phyloP scores from a whole-genome alignment of 805 yeast species.

The Candida vartiovaarae region DNA sequence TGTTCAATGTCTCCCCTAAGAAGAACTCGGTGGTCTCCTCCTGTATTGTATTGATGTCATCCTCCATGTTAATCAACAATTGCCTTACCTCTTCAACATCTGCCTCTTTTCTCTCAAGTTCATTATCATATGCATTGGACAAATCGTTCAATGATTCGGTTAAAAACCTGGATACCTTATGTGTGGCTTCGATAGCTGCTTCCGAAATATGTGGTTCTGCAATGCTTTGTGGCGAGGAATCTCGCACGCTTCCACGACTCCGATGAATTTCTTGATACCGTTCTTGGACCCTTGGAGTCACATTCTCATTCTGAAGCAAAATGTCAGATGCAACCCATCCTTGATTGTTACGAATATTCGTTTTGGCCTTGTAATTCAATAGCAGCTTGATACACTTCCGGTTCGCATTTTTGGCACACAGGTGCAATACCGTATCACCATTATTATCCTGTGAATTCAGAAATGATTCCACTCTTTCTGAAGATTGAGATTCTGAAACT shows the following conservation, averaged over 20 bases:
- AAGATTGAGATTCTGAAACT: conserved; percentile 55
- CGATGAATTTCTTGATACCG: conserved; percentile 21
- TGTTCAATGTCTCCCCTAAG: conserved; percentile 14
- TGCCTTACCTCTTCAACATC: conserved; percentile 43
- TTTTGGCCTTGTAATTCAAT: conserved; percentile 41
- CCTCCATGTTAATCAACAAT: conserved; percentile 33
- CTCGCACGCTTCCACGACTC: conserved; percentile 5
- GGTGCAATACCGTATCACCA: conserved; percentile 75
- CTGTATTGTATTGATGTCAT: conserved; percentile 32
- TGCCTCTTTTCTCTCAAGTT: conserved; percentile 46
- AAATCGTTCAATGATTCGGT: conserved; percentile 40
- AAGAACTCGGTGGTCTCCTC: conserved; percentile 17
- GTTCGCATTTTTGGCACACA: conserved; percentile 58
- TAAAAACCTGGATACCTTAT: conserved; percentile 44
- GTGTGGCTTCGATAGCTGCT: conserved; percentile 47
- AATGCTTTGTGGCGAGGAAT: conserved; percentile 1
- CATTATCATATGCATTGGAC: conserved; percentile 46
- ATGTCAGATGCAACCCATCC: conserved; percentile 23
- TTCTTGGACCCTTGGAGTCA: conserved; percentile 18
- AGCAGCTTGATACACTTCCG: conserved; percentile 43
- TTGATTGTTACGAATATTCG: conserved; percentile 32
- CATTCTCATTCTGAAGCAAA: conserved; percentile 19
- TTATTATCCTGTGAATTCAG: conserved; percentile 62
- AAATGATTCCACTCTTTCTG: conserved; percentile 52
- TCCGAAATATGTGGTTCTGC: conserved; percentile 41